Conservation (phyloP, 2,329 filamentous ascomycete genomes). For the Nemania bipapillata region DNA sequence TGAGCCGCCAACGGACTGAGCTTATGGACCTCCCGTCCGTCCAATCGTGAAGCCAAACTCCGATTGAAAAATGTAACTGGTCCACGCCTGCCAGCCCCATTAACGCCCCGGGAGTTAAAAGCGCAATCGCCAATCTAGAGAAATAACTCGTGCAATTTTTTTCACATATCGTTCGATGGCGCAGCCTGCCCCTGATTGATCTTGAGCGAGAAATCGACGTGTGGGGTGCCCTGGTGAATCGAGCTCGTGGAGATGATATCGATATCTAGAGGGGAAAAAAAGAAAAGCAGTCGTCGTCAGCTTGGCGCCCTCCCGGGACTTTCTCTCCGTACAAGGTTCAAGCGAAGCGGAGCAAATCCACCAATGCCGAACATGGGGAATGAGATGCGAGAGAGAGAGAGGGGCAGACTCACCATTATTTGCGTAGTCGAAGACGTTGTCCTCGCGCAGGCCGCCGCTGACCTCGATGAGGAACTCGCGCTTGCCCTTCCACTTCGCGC, state of each 20-base stretch:
- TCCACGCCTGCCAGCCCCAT: not conserved
- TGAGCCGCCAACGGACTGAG: not conserved
- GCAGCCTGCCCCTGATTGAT: slow-evolving; percentile 64
- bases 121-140: not conserved
- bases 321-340: not conserved
- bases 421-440: slow-evolving; percentile 86
- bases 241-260: slow-evolving; percentile 96
- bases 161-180: slow-evolving; percentile 8
- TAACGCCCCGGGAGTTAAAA: slow-evolving; percentile 4
- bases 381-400: not conserved
- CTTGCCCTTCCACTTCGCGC: slow-evolving; percentile 80
- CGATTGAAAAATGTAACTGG: not conserved
- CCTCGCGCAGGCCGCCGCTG: slow-evolving; percentile 85
- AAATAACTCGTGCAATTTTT: not conserved
- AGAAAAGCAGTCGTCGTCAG: slow-evolving; percentile 7
- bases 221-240: slow-evolving; percentile 93
- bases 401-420: slow-evolving; percentile 67
- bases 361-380: not conserved
- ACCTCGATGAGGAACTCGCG: slow-evolving; percentile 86
- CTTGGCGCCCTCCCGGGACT: not conserved
- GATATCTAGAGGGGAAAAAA: slow-evolving; percentile 68
- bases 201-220: slow-evolving; percentile 96
- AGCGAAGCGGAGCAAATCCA: slow-evolving; percentile 38
- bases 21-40: not conserved
- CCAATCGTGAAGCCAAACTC: slow-evolving; percentile 7